phyloP scores from a whole-genome alignment of 768 basidiomycete species.

The Mycena metata region DNA sequence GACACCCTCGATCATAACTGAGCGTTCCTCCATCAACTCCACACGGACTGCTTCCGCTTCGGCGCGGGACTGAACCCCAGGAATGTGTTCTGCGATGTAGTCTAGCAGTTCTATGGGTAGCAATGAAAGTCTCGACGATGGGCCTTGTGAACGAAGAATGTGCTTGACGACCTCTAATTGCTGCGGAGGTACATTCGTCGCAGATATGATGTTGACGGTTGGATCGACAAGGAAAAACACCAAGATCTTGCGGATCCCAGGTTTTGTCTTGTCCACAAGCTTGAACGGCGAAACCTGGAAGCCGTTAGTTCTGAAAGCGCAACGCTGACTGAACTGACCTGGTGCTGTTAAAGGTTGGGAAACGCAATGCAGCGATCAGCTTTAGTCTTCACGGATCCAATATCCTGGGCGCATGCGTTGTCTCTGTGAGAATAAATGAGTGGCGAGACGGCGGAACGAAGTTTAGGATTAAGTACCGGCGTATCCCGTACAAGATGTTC shows the following conservation, averaged over 20 bases:
- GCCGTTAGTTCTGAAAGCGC: not conserved
- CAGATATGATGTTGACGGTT: conserved; percentile 42
- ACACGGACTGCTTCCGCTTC: conserved; percentile 44
- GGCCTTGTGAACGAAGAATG: conserved; percentile 4
- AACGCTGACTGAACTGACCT: conserved; percentile 26
- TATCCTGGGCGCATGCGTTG: conserved; percentile 29
- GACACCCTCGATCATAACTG: conserved; percentile 18
- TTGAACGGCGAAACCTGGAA: conserved; percentile 46
- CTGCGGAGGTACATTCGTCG: conserved; percentile 47
- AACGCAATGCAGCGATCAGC: conserved; percentile 44
- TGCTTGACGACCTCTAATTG: conserved; percentile 38
- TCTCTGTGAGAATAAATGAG: conserved; percentile 12
- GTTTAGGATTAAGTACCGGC: conserved; percentile 5
- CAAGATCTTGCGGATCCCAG: conserved; percentile 57
- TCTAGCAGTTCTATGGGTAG: conserved; percentile 21
- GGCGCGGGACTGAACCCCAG: conserved; percentile 40
- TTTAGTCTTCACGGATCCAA: conserved; percentile 40
- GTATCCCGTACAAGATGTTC: conserved; percentile 19
- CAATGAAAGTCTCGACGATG: conserved; percentile 21
- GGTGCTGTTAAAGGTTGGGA: conserved; percentile 49
- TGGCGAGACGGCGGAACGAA: not conserved
- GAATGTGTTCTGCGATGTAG: conserved; percentile 8
- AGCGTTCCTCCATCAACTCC: conserved; percentile 52
- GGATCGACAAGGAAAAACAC: conserved; percentile 58
- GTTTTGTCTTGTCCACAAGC: conserved; percentile 50